These are phyloP conservation scores for Echites panduratus DNA, from an alignment of 257 asterid species.

Conservation along the genomic window DNA sequence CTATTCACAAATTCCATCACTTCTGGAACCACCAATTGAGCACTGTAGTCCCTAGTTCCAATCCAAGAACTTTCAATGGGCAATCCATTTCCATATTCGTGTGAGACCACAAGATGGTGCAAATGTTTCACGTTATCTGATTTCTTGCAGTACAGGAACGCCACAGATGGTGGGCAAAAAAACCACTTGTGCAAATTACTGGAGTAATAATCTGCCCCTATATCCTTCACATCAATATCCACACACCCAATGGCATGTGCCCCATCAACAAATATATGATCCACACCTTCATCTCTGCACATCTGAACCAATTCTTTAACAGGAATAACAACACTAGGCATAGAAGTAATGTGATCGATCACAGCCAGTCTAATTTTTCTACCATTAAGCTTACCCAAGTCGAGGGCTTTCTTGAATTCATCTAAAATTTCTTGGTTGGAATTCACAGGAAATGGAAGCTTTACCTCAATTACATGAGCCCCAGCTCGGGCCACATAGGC, in stretches of 20 bases:
- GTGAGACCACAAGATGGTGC: constrained; percentile 78
- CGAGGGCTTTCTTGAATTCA: constrained; percentile 56
- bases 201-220: constrained; percentile 75
- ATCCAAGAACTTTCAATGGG: constrained; percentile 78
- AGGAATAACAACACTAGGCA: constrained; percentile 76
- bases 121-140: constrained; percentile 39
- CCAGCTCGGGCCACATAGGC: constrained; percentile 88
- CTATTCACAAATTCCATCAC: constrained; percentile 56
- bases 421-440: constrained; percentile 47
- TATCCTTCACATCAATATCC: constrained; percentile 56
- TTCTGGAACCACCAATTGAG: constrained; percentile 67
- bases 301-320: constrained; percentile 58
- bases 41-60: constrained; percentile 81
- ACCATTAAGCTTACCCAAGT: constrained; percentile 45
- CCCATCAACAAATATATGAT: constrained; percentile 58
- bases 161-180: constrained; percentile 73
- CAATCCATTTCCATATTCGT: constrained; percentile 73
- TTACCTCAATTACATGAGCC: constrained; percentile 72
- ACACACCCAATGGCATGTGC: constrained; percentile 81
- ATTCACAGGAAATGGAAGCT: constrained; percentile 62
- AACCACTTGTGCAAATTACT: constrained; percentile 81
- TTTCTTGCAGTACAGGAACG: constrained; percentile 60
- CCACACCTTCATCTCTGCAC: constrained; percentile 72
- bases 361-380: constrained; percentile 63
- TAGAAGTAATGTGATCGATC: constrained; percentile 77